These are phyloP conservation scores for Daldinia eschscholtzii DNA, from an alignment of 2,329 filamentous ascomycete genomes.

Conservation along the genomic window DNA sequence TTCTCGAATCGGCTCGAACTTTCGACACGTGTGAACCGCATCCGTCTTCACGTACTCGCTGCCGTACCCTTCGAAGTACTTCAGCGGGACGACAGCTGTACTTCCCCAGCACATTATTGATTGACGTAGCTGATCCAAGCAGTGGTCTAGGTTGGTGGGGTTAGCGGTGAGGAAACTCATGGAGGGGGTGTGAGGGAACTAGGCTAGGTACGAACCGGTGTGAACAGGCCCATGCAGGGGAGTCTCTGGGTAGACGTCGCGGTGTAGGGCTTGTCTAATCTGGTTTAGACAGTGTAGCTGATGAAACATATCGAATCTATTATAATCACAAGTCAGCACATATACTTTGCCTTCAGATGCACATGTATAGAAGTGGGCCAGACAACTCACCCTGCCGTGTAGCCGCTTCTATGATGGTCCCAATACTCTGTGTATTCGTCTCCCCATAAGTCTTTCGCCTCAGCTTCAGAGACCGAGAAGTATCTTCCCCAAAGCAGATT, in stretches of 20 bases:
- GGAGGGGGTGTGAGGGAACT: not conserved
- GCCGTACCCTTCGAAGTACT: constrained; percentile 3
- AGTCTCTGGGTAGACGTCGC: constrained; percentile 8
- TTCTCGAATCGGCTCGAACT: constrained; percentile 3
- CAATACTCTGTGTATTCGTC: constrained; percentile 10
- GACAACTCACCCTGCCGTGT: constrained; percentile 9
- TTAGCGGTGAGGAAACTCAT: not conserved
- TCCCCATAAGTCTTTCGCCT: constrained; percentile 9
- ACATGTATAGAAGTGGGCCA: not conserved
- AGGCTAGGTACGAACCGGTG: constrained; percentile 1
- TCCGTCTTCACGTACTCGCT: not conserved
- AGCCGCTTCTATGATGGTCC: constrained; percentile 7
- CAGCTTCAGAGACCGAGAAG: constrained; percentile 1
- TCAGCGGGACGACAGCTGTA: constrained; percentile 1
- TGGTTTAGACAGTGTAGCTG: constrained; percentile 7
- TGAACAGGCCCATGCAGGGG: not conserved
- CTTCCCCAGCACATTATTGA: constrained; percentile 9
- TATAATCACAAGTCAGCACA: constrained; percentile 1
- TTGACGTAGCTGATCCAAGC: constrained; percentile 5
- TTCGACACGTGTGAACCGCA: constrained; percentile 4
- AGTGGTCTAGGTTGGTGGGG: constrained; percentile 1
- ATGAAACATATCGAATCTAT: constrained; percentile 1
- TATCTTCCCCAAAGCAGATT: constrained; percentile 6
- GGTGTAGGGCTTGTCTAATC: constrained; percentile 9
- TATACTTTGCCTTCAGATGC: no score